phyloP scores from a whole-genome alignment of 1,284 basidiomycete species.

The Amylostereum areolatum region DNA sequence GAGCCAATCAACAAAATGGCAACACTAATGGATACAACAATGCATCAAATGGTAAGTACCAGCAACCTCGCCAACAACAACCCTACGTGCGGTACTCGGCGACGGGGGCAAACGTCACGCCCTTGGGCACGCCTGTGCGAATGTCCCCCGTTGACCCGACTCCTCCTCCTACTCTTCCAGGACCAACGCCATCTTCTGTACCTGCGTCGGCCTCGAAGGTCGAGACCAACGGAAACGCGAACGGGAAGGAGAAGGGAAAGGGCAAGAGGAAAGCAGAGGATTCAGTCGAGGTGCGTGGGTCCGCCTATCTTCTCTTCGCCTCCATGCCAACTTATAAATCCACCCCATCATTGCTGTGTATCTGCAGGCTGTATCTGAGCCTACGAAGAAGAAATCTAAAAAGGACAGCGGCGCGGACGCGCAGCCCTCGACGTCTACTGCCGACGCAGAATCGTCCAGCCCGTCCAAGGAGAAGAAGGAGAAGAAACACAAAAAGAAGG shows the following conservation, averaged over 20 bases:
- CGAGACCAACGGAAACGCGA: neutral
- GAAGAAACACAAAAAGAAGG: neutral
- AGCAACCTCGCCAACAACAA: neutral
- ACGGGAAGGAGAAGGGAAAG: neutral
- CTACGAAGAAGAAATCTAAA: neutral
- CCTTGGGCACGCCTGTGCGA: neutral
- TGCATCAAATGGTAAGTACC: neutral
- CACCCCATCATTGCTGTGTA: neutral
- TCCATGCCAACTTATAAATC: neutral
- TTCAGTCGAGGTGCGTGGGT: conserved; percentile 13
- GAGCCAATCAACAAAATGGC: neutral
- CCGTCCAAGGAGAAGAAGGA: neutral
- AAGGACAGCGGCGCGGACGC: neutral
- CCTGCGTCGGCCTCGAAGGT: neutral
- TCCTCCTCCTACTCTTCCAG: neutral
- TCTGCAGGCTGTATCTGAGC: conserved; percentile 7
- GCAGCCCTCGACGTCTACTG: neutral
- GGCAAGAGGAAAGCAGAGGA: neutral
- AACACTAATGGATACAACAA: too few species aligned
- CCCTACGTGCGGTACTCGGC: neutral
- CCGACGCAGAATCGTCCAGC: neutral
- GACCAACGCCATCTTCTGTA: neutral
- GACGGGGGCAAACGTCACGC: neutral
- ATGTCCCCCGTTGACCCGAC: neutral
- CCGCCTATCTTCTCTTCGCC: neutral